phyloP scores from a whole-genome alignment of 768 basidiomycete genomes.

The Rhizopogon roseolus region DNA sequence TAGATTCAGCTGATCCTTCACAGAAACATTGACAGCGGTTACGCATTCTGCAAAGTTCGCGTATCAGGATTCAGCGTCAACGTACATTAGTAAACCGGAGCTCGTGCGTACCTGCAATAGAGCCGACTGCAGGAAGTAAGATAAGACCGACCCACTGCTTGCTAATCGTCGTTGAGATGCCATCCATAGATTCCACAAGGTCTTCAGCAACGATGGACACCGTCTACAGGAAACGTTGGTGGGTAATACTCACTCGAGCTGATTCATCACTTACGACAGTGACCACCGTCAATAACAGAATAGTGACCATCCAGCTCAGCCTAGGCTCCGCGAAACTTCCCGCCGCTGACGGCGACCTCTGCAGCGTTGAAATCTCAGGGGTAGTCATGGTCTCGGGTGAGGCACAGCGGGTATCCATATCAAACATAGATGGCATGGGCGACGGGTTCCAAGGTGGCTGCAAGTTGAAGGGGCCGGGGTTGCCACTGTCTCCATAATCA shows the following conservation, averaged over 20 bases:
- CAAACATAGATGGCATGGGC: constrained; percentile 8
- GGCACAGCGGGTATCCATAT: neutral
- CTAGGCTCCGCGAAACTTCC: constrained; percentile 42
- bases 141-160: constrained; percentile 91
- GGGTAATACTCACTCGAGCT: neutral
- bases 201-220: constrained; percentile 63
- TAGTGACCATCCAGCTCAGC: constrained; percentile 54
- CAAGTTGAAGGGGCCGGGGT: neutral
- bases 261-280: constrained; percentile 48
- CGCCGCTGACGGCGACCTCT: constrained; percentile 7
- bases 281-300: constrained; percentile 50
- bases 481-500: constrained; percentile 1
- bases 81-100: neutral
- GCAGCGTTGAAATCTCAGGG: constrained; percentile 10
- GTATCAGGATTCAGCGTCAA: neutral
- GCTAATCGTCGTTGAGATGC: constrained; percentile 63
- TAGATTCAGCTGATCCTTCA: constrained; percentile 76
- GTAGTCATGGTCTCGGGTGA: constrained; percentile 10
- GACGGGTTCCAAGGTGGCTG: constrained; percentile 8
- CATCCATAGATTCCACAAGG: constrained; percentile 83
- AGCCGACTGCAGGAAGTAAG: constrained; percentile 79
- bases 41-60: constrained; percentile 59
- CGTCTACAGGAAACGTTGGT: constrained; percentile 24
- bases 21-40: constrained; percentile 86
- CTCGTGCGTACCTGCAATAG: constrained; percentile 58